Conservation (phyloP, 2,329 filamentous ascomycete genomes). For the Rhytidhysteron rufulum region DNA sequence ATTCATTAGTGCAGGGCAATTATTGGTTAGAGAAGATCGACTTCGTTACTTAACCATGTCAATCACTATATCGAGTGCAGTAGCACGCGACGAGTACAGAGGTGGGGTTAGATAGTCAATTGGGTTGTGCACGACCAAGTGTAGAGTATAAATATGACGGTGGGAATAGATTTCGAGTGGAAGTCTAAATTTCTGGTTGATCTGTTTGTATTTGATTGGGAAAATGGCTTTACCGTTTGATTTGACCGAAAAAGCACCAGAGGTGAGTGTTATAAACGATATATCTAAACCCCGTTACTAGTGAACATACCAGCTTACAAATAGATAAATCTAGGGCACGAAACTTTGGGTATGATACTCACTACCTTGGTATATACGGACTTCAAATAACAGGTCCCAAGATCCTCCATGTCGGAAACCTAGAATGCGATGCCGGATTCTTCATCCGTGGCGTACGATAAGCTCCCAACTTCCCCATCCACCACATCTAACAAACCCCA, state of each 20-base stretch:
- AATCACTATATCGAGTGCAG: too few species aligned
- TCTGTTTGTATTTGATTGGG: too few species aligned
- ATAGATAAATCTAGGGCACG: constrained; percentile 20
- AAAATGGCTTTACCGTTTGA: constrained; percentile 11
- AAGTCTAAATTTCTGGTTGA: too few species aligned
- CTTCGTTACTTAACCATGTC: too few species aligned
- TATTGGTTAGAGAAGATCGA: too few species aligned
- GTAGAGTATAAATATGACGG: too few species aligned
- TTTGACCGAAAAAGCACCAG: constrained; percentile 17
- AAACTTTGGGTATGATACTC: constrained; percentile 29
- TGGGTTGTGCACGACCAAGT: too few species aligned
- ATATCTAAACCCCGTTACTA: not conserved
- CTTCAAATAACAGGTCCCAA: constrained; percentile 5
- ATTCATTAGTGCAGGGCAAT: too few species aligned
- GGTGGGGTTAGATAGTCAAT: too few species aligned
- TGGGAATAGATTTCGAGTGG: too few species aligned
- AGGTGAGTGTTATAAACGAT: constrained; percentile 6
- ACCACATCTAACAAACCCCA: constrained; percentile 2
- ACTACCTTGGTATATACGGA: not conserved
- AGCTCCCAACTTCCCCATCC: not conserved
- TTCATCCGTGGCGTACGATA: constrained; percentile 29
- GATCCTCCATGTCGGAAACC: constrained; percentile 31
- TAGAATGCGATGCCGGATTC: constrained; percentile 34
- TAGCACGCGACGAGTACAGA: too few species aligned
- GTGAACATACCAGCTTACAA: not conserved